These are phyloP conservation scores for Nadsonia commutata DNA, from an alignment of 1,139 yeast genomes.

Conservation along the genomic window DNA sequence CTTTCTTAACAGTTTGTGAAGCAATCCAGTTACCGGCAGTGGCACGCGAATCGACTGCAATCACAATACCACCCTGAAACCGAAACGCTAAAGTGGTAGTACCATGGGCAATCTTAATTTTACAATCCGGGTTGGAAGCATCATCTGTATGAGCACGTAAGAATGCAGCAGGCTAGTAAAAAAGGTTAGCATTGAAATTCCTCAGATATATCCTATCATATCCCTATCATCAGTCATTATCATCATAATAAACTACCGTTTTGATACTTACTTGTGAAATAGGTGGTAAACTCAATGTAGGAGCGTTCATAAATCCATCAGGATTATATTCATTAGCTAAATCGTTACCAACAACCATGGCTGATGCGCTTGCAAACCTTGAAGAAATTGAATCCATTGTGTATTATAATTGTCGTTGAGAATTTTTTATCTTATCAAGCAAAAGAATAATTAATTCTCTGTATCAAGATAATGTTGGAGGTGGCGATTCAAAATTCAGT, in stretches of 20 bases:
- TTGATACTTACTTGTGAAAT: constrained; percentile 37
- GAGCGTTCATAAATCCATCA: constrained; percentile 24
- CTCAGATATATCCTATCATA: too few relatives aligned
- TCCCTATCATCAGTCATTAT: neutral
- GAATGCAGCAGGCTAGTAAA: constrained; percentile 66
- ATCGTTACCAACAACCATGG: constrained; percentile 2
- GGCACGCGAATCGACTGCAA: constrained; percentile 96
- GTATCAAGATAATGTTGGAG: constrained; percentile 3
- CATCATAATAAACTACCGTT: neutral
- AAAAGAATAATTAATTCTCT: neutral
- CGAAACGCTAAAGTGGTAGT: constrained; percentile 95
- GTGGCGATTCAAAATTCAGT: constrained; percentile 1
- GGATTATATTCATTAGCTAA: constrained; percentile 1
- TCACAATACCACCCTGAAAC: constrained; percentile 89
- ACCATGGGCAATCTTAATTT: constrained; percentile 95
- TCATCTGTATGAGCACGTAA: constrained; percentile 97
- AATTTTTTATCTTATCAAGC: too few relatives aligned
- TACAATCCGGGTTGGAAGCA: constrained; percentile 80
- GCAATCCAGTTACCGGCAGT: constrained; percentile 99
- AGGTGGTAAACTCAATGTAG: constrained; percentile 64
- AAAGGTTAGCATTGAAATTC: neutral
- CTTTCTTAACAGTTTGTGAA: constrained; percentile 94
- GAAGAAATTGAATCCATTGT: constrained; percentile 15
- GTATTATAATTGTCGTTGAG: neutral
- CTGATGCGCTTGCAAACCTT: constrained; percentile 10